phyloP scores from a whole-genome alignment of 2,329 filamentous ascomycete genomes.

The Fusarium sp. region DNA sequence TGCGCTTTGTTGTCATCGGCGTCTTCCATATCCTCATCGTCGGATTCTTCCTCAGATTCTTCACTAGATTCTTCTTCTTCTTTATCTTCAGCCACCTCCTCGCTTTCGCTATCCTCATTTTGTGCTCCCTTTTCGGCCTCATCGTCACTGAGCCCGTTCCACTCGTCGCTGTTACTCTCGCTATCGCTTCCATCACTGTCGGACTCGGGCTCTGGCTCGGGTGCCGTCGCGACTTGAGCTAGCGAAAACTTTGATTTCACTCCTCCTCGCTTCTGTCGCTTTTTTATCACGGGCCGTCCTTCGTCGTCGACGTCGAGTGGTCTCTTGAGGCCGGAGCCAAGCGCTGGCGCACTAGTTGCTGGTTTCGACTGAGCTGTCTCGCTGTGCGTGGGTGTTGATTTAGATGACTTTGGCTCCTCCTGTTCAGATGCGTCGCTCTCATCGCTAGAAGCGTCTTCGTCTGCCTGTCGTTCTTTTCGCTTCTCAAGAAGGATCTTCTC shows the following conservation, averaged over 20 bases:
- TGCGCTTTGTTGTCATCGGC: conserved; percentile 51
- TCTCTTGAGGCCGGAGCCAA: conserved; percentile 87
- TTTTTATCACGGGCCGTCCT: conserved; percentile 85
- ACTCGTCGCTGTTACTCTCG: conserved; percentile 62
- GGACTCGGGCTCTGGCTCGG: conserved; percentile 53
- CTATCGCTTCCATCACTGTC: conserved; percentile 27
- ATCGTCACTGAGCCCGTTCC: conserved; percentile 72
- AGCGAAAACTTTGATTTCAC: conserved; percentile 68
- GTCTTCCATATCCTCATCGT: conserved; percentile 50
- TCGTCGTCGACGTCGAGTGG: conserved; percentile 84
- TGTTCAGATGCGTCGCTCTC: conserved; percentile 32
- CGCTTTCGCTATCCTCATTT: conserved; percentile 44
- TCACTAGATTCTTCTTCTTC: conserved; percentile 49
- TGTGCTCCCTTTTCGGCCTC: conserved; percentile 52
- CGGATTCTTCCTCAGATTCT: conserved; percentile 52
- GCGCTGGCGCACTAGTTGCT: conserved; percentile 30
- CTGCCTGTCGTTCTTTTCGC: conserved; percentile 49
- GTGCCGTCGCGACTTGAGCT: conserved; percentile 54
- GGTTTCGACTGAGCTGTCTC: conserved; percentile 19
- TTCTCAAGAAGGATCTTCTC: conserved; percentile 67
- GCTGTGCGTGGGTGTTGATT: conserved; percentile 3
- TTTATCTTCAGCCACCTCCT: conserved; percentile 47
- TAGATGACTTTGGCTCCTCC: conserved; percentile 5
- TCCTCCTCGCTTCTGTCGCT: conserved; percentile 79
- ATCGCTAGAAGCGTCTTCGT: conserved; percentile 45